phyloP scores from a whole-genome alignment of 2,329 filamentous ascomycete genomes.

The Piedraia hortae region DNA sequence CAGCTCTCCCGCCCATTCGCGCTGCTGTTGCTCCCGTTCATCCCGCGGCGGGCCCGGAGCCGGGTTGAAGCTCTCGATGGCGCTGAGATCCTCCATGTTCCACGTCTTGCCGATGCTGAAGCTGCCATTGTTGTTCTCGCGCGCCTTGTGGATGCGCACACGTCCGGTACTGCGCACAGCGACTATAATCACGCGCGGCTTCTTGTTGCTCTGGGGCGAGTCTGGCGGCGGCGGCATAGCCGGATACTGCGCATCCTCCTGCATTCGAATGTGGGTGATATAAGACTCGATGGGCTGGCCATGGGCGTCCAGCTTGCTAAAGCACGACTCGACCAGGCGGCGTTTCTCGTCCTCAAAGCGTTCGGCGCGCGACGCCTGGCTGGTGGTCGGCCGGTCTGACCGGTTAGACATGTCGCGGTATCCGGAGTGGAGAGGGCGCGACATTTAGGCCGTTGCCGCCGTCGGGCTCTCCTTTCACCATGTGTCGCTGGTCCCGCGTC shows the following conservation, averaged over 20 bases:
- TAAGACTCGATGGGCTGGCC: conserved; percentile 75
- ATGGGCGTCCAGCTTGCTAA: conserved; percentile 65
- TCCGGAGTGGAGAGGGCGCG: background rate
- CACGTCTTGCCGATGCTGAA: conserved; percentile 98
- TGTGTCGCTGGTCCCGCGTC: no score
- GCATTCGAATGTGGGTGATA: conserved; percentile 85
- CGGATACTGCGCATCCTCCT: conserved; percentile 61
- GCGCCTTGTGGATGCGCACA: conserved; percentile 86
- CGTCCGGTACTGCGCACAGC: conserved; percentile 76
- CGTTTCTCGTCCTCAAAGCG: conserved; percentile 90
- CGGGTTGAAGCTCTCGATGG: conserved; percentile 47
- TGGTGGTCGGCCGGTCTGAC: background rate
- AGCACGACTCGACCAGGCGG: conserved; percentile 84
- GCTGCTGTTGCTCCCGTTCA: conserved; percentile 31
- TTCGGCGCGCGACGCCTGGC: conserved; percentile 33
- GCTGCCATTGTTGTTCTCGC: conserved; percentile 76
- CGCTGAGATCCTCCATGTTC: conserved; percentile 70
- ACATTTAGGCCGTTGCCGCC: no score
- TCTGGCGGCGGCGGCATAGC: conserved; percentile 62
- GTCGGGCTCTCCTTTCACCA: no score
- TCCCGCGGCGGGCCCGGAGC: conserved; percentile 18
- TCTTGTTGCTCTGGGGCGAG: conserved; percentile 47
- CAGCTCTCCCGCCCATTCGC: conserved; percentile 51
- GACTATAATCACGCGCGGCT: conserved; percentile 73
- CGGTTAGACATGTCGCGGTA: background rate